Conservation (phyloP, 352 stramenopile genomes). For the Pythium myriotylum region DNA sequence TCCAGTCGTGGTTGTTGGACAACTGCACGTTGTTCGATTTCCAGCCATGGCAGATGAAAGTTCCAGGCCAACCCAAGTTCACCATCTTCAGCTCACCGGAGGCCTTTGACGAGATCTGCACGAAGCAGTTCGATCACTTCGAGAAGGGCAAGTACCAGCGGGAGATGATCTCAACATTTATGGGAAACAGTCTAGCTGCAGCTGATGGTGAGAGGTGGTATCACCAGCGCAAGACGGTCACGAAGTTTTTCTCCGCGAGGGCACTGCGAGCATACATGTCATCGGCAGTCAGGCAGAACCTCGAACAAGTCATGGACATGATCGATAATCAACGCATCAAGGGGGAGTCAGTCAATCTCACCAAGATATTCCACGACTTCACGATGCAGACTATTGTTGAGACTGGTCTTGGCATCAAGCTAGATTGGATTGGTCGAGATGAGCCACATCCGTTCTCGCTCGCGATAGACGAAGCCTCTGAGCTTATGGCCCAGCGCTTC, state of each 20-base stretch:
- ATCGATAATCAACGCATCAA: not conserved
- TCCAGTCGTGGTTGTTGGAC: conserved; percentile 51
- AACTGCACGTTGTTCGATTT: conserved; percentile 9
- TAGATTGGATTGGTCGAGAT: conserved; percentile 36
- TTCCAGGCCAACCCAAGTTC: conserved; percentile 14
- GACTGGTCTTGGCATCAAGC: conserved; percentile 46
- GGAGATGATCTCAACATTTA: conserved; percentile 19
- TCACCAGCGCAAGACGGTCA: conserved; percentile 32
- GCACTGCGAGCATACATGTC: conserved; percentile 30
- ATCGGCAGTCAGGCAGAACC: conserved; percentile 4
- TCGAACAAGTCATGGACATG: conserved; percentile 9
- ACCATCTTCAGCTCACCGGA: conserved; percentile 27
- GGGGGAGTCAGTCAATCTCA: conserved; percentile 15
- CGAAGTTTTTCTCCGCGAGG: conserved; percentile 32
- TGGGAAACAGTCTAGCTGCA: conserved; percentile 22
- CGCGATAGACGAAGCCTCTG: conserved; percentile 37
- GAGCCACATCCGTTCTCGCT: conserved; percentile 48
- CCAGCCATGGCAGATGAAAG: conserved; percentile 25
- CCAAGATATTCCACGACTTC: conserved; percentile 42
- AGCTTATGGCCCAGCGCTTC: conserved; percentile 44
- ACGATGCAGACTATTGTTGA: conserved; percentile 58
- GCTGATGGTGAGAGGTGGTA: conserved; percentile 33
- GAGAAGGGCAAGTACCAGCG: conserved; percentile 28
- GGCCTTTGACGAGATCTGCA: conserved; percentile 31
- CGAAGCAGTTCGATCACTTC: conserved; percentile 35